Evolutionary conservation across 164 flowering plant genomes (phyloP), one percentile per base, ranked within the genome.

Genomic region (Macadamia integrifolia): DNA sequence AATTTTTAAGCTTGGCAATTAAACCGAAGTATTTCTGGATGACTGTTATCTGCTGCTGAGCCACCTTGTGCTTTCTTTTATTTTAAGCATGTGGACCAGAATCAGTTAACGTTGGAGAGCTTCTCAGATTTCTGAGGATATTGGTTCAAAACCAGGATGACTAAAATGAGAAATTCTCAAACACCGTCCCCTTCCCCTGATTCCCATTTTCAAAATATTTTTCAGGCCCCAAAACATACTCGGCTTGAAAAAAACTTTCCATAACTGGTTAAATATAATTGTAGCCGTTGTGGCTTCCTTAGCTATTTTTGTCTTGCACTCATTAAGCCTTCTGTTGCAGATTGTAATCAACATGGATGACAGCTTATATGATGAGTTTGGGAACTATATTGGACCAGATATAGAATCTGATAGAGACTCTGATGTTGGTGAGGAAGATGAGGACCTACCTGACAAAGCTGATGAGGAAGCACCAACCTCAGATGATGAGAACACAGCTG

Each of bases 321-420:
- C 9, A 8, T 11, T 46, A 46, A 46, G 50, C 50, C 50, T 46
- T 9, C 50, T 46, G 50, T 14, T 53, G 17, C 17, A 53, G 57
- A 53, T 53, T 46, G 50, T 46, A 46, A 57, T 60, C 58, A 42
- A 60, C 69, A 86, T 95, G 99, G 99, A 95, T 69, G 98, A 91
- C 30, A 88, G 87, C 71, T 72, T 95, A 67, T 95, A 95, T 68
- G 99, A 95, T 70, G 99, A 95, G 75, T 95, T 95, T 67, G 99
- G 99, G 0, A 95, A 95, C 84, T 95, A 95, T 75, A 95, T 95
- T 56, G 99, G 99, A 6, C 98, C 99, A 3, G 97, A 92, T 35
- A 88, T 95, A 13, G 99, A 91, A 66, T 95, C 99, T n/a, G 99
- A 95, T 71, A 78, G 63, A 48, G 98, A 93, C 31, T 84, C 85